phyloP scores from a whole-genome alignment of 305 asterid species.

The Ruellia speciosa region DNA sequence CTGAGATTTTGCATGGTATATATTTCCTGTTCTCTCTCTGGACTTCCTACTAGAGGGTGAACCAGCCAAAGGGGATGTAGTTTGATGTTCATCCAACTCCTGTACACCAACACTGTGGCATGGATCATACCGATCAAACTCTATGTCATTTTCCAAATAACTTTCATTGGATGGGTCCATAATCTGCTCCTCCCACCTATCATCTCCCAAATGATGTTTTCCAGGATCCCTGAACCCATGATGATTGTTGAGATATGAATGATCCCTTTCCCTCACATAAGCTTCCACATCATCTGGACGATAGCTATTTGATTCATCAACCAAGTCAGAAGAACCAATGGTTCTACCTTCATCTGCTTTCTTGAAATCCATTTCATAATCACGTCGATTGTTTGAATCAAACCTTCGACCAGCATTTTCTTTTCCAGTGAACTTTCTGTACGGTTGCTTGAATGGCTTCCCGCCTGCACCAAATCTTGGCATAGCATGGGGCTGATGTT shows the following conservation, averaged over 20 bases:
- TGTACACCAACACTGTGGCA: slow-evolving; percentile 26
- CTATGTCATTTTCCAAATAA: slow-evolving; percentile 24
- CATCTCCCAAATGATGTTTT: slow-evolving; percentile 28
- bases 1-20: slow-evolving; percentile 13
- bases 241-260: slow-evolving; percentile 15
- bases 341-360: slow-evolving; percentile 22
- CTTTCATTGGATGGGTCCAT: slow-evolving; percentile 23
- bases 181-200: slow-evolving; percentile 37
- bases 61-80: slow-evolving; percentile 21
- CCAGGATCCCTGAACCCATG: slow-evolving; percentile 22
- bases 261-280: slow-evolving; percentile 20
- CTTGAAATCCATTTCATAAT: slow-evolving; percentile 21
- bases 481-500: slow-evolving; percentile 37
- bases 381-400: slow-evolving; percentile 24
- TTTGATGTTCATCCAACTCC: slow-evolving; percentile 26
- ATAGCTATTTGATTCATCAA: slow-evolving; percentile 21
- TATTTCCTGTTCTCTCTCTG: slow-evolving; percentile 22
- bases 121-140: slow-evolving; percentile 56
- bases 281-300: slow-evolving; percentile 18
- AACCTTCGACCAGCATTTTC: slow-evolving; percentile 26
- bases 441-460: slow-evolving; percentile 24
- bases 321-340: slow-evolving; percentile 24
- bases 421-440: slow-evolving; percentile 24
- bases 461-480: slow-evolving; percentile 33
- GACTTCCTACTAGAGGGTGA: slow-evolving; percentile 26